These are phyloP conservation scores for Cladorrhinum sp. DNA, from an alignment of 2,329 filamentous ascomycete genomes.

Conservation along the genomic window DNA sequence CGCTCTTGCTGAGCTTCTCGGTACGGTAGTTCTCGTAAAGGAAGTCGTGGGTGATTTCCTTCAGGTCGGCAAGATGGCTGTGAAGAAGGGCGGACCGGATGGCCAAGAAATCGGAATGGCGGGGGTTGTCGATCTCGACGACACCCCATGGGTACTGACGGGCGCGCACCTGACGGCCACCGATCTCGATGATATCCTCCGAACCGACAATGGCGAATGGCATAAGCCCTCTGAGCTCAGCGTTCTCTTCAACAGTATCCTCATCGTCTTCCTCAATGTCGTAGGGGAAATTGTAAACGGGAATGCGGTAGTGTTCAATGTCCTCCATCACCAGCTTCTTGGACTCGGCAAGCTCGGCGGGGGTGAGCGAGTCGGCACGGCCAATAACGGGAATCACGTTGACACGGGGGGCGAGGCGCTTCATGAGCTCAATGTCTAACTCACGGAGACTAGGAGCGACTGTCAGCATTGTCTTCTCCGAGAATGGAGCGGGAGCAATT, in stretches of 20 bases:
- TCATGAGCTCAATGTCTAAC: conserved; percentile 99
- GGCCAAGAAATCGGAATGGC: conserved; percentile 96
- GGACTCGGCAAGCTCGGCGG: conserved; percentile 92
- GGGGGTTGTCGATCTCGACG: conserved; percentile 97
- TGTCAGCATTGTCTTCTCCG: conserved; percentile 24
- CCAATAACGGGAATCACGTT: conserved; percentile 99
- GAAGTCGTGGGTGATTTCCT: conserved; percentile 99
- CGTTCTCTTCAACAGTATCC: conserved; percentile 98
- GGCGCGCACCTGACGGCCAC: conserved; percentile 85
- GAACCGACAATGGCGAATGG: conserved; percentile 98
- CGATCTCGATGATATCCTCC: conserved; percentile 91
- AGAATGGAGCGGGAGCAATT: conserved; percentile 26
- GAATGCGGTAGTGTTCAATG: conserved; percentile 99
- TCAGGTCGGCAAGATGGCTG: conserved; percentile 95
- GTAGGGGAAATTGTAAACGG: conserved; percentile 99
- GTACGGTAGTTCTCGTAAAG: conserved; percentile 99
- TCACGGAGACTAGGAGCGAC: conserved; percentile 72
- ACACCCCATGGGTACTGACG: conserved; percentile 99
- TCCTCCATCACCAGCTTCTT: conserved; percentile 99
- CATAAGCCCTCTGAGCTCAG: conserved; percentile 95
- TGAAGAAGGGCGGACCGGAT: conserved; percentile 95
- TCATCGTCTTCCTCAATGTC: conserved; percentile 99
- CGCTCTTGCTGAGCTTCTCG: conserved; percentile 99
- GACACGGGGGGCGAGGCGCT: conserved; percentile 93
- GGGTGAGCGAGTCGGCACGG: conserved; percentile 95